Conservation (phyloP, 805 yeast genomes). For the Starmerella bombicola region DNA sequence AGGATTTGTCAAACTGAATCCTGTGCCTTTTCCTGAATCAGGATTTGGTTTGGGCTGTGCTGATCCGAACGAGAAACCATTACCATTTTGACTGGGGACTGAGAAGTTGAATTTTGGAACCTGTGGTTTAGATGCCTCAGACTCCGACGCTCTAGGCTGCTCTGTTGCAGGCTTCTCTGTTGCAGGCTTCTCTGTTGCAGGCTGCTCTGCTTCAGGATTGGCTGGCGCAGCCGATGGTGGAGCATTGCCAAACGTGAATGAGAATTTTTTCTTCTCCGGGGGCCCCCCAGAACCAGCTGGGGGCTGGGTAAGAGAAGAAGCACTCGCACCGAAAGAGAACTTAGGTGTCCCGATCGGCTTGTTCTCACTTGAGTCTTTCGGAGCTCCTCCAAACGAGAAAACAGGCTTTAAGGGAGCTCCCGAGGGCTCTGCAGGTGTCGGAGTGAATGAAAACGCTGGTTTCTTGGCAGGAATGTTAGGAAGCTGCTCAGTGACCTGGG, state of each 20-base stretch:
- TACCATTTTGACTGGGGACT: not conserved
- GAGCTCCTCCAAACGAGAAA: constrained; percentile 3
- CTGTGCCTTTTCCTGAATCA: too few species aligned
- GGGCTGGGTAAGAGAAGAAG: not conserved
- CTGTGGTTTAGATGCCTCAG: not conserved
- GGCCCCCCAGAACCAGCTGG: too few species aligned
- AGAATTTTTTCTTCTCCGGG: too few species aligned
- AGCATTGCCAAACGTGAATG: not conserved
- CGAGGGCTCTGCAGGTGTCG: not conserved
- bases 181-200: not conserved
- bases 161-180: not conserved
- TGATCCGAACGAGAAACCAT: too few species aligned
- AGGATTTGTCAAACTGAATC: too few species aligned
- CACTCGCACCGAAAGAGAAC: constrained; percentile 11
- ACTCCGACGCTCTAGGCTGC: not conserved
- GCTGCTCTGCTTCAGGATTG: not conserved
- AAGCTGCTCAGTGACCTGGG: too few species aligned
- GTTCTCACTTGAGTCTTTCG: not conserved
- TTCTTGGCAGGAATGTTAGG: not conserved
- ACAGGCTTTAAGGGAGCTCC: not conserved
- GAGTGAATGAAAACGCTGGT: constrained; percentile 6
- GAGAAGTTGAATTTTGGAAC: not conserved
- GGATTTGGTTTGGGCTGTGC: too few species aligned
- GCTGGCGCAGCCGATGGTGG: not conserved
- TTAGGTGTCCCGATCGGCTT: constrained; percentile 7